Evolutionary conservation across 768 basidiomycete species (phyloP).

Genomic region (Tylopilus felleus): DNA sequence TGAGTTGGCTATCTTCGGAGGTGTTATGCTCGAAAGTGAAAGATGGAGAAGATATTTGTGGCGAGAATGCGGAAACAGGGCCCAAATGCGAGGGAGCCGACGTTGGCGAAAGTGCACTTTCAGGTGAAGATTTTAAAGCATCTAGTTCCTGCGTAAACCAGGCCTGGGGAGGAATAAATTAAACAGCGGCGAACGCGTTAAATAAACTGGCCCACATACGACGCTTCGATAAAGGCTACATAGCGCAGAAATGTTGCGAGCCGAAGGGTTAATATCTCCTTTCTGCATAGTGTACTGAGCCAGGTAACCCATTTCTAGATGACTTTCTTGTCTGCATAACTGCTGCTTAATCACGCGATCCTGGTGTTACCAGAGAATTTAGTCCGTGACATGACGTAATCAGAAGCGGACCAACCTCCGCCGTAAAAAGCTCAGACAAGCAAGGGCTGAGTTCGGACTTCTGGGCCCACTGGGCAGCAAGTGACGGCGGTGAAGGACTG

Average conservation of each 20-base stretch:
- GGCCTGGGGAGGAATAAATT: slow-evolving; percentile 41
- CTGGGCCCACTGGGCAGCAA: slow-evolving; percentile 83
- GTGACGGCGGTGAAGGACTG: slow-evolving; percentile 45
- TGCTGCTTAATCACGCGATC: slow-evolving; percentile 45
- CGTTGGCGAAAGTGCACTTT: slow-evolving; percentile 47
- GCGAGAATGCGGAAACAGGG: slow-evolving; percentile 41
- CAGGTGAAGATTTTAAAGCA: slow-evolving; percentile 58
- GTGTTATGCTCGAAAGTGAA: slow-evolving; percentile 40
- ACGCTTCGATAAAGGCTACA: slow-evolving; percentile 84
- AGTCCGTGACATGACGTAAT: background rate
- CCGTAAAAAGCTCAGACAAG: slow-evolving; percentile 59
- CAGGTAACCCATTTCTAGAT: slow-evolving; percentile 69
- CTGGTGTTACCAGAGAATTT: slow-evolving; percentile 26
- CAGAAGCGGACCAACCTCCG: slow-evolving; percentile 42
- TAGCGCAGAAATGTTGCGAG: slow-evolving; percentile 69
- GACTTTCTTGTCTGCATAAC: slow-evolving; percentile 73
- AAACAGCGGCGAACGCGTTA: slow-evolving; percentile 4
- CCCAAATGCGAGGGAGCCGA: slow-evolving; percentile 46
- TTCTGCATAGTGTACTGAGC: slow-evolving; percentile 51
- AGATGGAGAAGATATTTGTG: slow-evolving; percentile 44
- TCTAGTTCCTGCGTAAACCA: slow-evolving; percentile 83
- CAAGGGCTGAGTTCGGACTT: slow-evolving; percentile 72
- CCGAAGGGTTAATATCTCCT: slow-evolving; percentile 66
- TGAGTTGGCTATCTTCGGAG: slow-evolving; percentile 47
- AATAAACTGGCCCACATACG: slow-evolving; percentile 44